Conservation (phyloP, 1,284 basidiomycete species). For the Boletellus deceptivus region DNA sequence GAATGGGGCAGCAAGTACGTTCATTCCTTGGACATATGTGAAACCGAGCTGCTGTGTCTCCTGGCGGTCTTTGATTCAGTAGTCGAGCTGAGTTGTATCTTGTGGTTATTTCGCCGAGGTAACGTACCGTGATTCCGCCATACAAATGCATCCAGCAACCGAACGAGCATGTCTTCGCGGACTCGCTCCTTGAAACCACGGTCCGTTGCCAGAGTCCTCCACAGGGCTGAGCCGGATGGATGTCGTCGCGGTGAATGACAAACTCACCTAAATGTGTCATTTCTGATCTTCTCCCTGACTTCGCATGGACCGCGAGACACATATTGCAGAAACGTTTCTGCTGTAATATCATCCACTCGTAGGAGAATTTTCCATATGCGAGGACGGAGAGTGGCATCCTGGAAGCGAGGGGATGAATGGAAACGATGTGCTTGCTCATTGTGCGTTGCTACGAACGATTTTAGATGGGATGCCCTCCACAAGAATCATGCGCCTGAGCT, state of each 20-base stretch:
- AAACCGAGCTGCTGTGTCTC: slow-evolving; percentile 76
- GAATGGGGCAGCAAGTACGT: slow-evolving; percentile 96
- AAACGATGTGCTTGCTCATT: background rate
- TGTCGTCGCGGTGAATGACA: background rate
- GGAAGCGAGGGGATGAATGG: slow-evolving; percentile 5
- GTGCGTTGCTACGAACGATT: slow-evolving; percentile 40
- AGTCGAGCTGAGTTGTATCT: background rate
- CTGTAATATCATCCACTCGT: slow-evolving; percentile 72
- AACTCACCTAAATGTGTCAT: slow-evolving; percentile 73
- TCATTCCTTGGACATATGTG: slow-evolving; percentile 98
- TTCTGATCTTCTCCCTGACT: slow-evolving; percentile 86
- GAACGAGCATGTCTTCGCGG: slow-evolving; percentile 93
- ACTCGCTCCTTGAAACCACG: slow-evolving; percentile 93
- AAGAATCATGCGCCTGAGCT: slow-evolving; percentile 78
- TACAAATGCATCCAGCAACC: slow-evolving; percentile 93
- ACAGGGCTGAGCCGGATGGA: slow-evolving; percentile 6
- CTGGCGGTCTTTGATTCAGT: slow-evolving; percentile 54
- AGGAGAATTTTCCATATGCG: slow-evolving; percentile 92
- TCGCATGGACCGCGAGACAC: slow-evolving; percentile 82
- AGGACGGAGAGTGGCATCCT: slow-evolving; percentile 76
- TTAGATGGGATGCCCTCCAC: slow-evolving; percentile 84
- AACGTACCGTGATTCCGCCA: slow-evolving; percentile 84
- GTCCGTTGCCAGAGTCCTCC: slow-evolving; percentile 92
- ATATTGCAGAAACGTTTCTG: slow-evolving; percentile 77
- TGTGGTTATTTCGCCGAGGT: background rate